Evolutionary conservation across 176 grass and related monocot species (phyloP).

Genomic region (Phragmites australis): DNA sequence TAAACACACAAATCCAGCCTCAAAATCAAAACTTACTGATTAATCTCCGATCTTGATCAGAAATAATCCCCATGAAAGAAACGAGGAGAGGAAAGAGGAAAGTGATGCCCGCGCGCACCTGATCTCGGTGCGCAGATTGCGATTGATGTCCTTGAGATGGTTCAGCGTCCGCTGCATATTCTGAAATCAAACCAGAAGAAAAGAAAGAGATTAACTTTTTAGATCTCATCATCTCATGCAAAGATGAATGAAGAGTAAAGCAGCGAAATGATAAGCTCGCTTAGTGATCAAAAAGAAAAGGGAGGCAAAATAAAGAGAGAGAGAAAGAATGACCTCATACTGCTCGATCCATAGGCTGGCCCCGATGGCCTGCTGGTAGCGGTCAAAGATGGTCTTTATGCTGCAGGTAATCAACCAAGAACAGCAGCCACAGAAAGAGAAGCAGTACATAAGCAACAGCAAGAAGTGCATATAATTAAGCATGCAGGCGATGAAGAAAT

Average conservation of each 20-base stretch:
- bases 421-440: neutral
- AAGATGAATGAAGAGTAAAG: conserved; percentile 1
- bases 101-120: conserved; percentile 33
- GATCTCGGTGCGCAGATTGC: conserved; percentile 86
- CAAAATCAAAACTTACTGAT: neutral
- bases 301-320: neutral
- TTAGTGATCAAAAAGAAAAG: neutral
- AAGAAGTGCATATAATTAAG: neutral
- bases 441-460: neutral
- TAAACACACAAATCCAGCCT: conserved; percentile 3
- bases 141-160: conserved; percentile 93
- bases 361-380: conserved; percentile 73
- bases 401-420: conserved; percentile 34
- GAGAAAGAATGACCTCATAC: conserved; percentile 56
- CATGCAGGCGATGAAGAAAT: neutral
- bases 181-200: conserved; percentile 20
- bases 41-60: neutral
- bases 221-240: conserved; percentile 22
- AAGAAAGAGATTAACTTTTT: neutral
- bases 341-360: conserved; percentile 84
- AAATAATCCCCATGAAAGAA: neutral
- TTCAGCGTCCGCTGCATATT: conserved; percentile 91
- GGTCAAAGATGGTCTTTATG: conserved; percentile 83
- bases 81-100: neutral
- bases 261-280: neutral